These are phyloP conservation scores for Strobilomyces dryophilus DNA, from an alignment of 768 basidiomycete species.

Conservation along the genomic window DNA sequence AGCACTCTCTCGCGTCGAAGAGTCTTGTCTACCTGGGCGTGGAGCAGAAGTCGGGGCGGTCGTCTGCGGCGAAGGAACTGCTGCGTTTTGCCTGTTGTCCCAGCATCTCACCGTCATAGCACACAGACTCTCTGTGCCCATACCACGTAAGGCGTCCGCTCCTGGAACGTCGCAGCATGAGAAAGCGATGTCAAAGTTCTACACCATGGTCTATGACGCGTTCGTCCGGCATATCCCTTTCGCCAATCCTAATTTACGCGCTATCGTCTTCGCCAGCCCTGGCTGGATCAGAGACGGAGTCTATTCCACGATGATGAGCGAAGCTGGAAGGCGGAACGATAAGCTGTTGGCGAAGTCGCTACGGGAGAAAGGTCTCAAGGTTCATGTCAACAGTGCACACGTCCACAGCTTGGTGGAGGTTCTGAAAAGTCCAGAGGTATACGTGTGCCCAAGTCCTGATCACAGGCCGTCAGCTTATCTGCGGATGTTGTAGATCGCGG, in stretches of 20 bases:
- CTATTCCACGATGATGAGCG: slow-evolving; percentile 75
- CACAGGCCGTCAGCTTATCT: neutral
- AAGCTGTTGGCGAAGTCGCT: slow-evolving; percentile 72
- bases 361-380: slow-evolving; percentile 82
- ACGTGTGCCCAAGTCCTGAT: slow-evolving; percentile 40
- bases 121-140: slow-evolving; percentile 82
- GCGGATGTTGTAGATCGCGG: slow-evolving; percentile 46
- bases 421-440: slow-evolving; percentile 88
- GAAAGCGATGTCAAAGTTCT: slow-evolving; percentile 83
- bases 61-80: slow-evolving; percentile 93
- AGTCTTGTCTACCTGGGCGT: slow-evolving; percentile 87
- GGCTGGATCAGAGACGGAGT: slow-evolving; percentile 94
- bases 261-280: slow-evolving; percentile 94
- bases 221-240: slow-evolving; percentile 92
- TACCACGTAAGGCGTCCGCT: slow-evolving; percentile 89
- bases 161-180: slow-evolving; percentile 83
- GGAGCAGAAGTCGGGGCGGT: slow-evolving; percentile 97
- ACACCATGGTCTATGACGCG: slow-evolving; percentile 78
- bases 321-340: slow-evolving; percentile 78
- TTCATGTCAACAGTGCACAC: slow-evolving; percentile 90
- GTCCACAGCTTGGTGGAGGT: slow-evolving; percentile 96
- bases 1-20: slow-evolving; percentile 74
- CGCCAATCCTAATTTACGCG: slow-evolving; percentile 63
- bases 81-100: slow-evolving; percentile 90
- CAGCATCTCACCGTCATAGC: slow-evolving; percentile 95